Conservation (phyloP, 73 alveolate genomes). For the Paramecium bursaria region DNA sequence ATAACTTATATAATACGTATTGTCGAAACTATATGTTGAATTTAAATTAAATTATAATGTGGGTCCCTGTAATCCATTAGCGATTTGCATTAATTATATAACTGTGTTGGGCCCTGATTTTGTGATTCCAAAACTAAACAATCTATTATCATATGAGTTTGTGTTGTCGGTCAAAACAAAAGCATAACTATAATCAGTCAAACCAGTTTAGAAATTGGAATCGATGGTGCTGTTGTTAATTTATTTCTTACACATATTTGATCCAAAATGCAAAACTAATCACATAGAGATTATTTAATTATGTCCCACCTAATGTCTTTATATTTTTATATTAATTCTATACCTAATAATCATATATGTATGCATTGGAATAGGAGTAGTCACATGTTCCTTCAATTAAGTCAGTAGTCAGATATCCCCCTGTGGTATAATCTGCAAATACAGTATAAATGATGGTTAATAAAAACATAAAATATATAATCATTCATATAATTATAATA, state of each 20-base stretch:
- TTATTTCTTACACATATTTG: no score
- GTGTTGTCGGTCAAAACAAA: constrained; percentile 10
- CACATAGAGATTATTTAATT: background rate
- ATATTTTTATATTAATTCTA: background rate
- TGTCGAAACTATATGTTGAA: no score
- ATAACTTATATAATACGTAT: background rate
- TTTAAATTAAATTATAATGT: background rate
- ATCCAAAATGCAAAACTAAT: constrained; percentile 11
- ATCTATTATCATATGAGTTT: background rate
- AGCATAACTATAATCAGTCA: background rate
- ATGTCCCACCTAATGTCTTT: background rate
- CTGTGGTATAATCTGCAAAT: no score
- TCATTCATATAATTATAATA: no score
- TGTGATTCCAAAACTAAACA: background rate
- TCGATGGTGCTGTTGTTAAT: no score
- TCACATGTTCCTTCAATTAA: constrained; percentile 4
- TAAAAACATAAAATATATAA: no score
- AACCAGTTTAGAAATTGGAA: background rate
- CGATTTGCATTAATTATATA: background rate
- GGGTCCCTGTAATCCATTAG: background rate
- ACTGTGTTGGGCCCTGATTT: background rate
- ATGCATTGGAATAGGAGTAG: background rate
- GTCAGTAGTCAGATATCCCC: background rate
- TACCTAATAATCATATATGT: constrained; percentile 11
- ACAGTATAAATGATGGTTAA: no score